A percentile compares a stretch with the other conserved stretches of the same genome.
Conservation (phyloP, 169 alveolate species). For the Plasmodium fragile region DNA sequence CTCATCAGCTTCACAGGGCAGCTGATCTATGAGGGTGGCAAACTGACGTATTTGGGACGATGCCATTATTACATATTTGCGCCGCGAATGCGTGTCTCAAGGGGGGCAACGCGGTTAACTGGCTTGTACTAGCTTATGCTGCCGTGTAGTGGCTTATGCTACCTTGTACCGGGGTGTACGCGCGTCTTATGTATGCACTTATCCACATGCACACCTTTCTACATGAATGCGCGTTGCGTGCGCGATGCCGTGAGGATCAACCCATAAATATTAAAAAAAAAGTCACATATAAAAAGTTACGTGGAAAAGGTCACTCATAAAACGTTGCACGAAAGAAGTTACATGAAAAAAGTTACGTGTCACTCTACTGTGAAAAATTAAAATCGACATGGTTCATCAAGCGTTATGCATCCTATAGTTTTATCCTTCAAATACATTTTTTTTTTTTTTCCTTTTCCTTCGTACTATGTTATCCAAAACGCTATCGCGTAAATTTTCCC, state of each 20-base stretch:
- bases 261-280: constrained; percentile 19
- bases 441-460: neutral
- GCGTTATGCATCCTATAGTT: neutral
- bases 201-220: neutral
- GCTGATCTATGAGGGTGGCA: constrained; percentile 72
- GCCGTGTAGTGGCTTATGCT: neutral
- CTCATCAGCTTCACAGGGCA: constrained; percentile 75
- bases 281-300: neutral
- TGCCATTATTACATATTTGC: constrained; percentile 72
- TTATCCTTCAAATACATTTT: neutral
- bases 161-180: neutral
- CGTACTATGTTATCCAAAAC: constrained; percentile 14
- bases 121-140: neutral
- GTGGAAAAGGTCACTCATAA: constrained; percentile 7
- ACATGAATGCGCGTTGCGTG: neutral
- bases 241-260: constrained; percentile 6
- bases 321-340: neutral
- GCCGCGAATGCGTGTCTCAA: constrained; percentile 1
- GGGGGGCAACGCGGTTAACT: neutral
- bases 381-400: neutral
- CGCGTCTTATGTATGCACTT: neutral
- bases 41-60: constrained; percentile 75
- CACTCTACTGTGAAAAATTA: neutral
- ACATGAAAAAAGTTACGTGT: neutral
- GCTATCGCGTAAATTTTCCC: neutral